Conservation (phyloP, 768 basidiomycete species). For the Galerina marginata region DNA sequence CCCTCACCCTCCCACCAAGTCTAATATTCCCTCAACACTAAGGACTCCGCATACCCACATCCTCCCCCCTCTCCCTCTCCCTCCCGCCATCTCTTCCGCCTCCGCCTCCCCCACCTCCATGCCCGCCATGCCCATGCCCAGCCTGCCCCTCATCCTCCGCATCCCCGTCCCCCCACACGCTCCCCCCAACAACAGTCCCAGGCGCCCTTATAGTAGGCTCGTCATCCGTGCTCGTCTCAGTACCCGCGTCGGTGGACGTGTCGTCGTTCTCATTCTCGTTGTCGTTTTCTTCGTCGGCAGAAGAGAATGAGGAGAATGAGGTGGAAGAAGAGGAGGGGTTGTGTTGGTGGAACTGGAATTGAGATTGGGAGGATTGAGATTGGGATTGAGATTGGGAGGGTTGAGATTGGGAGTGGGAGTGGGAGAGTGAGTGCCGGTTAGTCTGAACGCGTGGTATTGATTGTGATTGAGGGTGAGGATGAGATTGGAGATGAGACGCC, state of each 20-base stretch:
- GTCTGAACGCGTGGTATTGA: not conserved
- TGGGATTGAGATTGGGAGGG: not conserved
- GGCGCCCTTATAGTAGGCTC: conserved; percentile 33
- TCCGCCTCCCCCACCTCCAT: not conserved
- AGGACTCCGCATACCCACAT: not conserved
- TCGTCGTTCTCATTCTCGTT: conserved; percentile 29
- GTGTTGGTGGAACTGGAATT: not conserved
- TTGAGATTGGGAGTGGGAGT: not conserved
- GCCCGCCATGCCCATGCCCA: not conserved
- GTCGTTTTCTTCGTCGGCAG: conserved; percentile 10
- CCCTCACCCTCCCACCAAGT: conserved; percentile 22
- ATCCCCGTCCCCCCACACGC: conserved; percentile 25
- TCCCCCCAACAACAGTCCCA: conserved; percentile 26
- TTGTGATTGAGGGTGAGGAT: not conserved
- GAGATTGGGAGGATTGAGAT: not conserved
- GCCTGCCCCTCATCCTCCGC: not conserved
- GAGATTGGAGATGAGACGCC: not conserved
- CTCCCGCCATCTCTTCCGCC: not conserved
- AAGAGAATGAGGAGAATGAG: not conserved
- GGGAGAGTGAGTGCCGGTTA: not conserved
- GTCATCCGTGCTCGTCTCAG: conserved; percentile 34
- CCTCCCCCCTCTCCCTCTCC: not conserved
- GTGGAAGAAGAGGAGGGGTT: not conserved
- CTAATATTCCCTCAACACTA: conserved; percentile 13
- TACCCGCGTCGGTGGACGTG: conserved; percentile 34